These are phyloP conservation scores for Astrothelium subdiscretum DNA, from an alignment of 495 filamentous ascomycete species.

Conservation along the genomic window DNA sequence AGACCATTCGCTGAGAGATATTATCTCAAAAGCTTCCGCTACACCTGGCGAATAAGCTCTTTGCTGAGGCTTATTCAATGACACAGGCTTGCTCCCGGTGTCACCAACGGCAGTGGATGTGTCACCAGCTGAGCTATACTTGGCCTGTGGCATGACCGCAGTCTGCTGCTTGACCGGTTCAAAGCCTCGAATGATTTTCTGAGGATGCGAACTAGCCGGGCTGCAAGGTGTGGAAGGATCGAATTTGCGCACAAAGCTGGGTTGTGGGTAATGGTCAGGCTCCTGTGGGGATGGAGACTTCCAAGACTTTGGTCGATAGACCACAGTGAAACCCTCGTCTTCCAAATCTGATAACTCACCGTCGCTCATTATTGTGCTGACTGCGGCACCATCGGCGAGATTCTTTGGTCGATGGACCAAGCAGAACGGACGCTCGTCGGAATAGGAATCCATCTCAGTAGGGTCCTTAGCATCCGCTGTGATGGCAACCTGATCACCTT, in stretches of 20 bases:
- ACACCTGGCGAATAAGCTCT: no score
- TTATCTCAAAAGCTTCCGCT: no score
- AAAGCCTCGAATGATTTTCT: neutral
- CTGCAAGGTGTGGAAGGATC: neutral
- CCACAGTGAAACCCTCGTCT: neutral
- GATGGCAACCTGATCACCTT: neutral
- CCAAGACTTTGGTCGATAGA: neutral
- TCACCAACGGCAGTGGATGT: neutral
- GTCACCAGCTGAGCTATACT: neutral
- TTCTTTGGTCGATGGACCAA: neutral
- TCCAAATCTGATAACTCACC: neutral
- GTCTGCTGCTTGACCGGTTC: neutral
- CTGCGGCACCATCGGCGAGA: neutral
- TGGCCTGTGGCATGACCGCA: neutral
- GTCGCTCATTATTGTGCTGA: neutral
- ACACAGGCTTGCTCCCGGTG: neutral
- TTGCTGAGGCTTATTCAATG: neutral
- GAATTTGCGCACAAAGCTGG: neutral
- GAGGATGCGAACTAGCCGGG: neutral
- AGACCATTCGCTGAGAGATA: no score
- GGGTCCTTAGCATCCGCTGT: neutral
- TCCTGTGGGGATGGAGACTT: neutral
- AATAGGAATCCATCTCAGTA: neutral
- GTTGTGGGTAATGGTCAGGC: neutral
- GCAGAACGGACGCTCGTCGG: neutral